Conservation (phyloP, 345 rosid genomes). For the Eucalyptus marginata region DNA sequence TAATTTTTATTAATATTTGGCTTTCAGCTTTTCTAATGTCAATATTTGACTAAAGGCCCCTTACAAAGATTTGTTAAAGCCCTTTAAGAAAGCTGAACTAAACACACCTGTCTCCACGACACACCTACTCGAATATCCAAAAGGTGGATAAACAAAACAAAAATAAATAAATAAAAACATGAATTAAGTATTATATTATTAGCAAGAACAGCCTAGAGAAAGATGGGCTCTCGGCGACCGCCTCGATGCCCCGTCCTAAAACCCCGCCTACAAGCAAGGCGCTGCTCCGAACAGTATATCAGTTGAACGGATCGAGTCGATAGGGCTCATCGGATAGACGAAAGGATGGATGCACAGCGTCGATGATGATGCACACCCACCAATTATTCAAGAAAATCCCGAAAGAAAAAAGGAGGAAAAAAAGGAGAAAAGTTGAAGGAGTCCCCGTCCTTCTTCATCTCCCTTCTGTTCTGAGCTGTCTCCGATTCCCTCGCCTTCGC, state of each 20-base stretch:
- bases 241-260: background rate
- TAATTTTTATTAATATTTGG: rapidly evolving
- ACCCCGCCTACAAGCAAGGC: constrained; percentile 11
- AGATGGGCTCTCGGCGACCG: background rate
- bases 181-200: background rate
- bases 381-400: background rate
- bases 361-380: background rate
- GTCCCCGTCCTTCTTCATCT: background rate
- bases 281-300: background rate
- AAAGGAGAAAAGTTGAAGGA: background rate
- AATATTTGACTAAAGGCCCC: rapidly evolving
- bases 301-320: background rate
- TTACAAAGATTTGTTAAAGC: no score
- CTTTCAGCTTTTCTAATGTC: rapidly evolving
- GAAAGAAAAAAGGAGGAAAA: background rate
- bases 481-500: background rate
- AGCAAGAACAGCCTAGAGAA: background rate
- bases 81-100: no score
- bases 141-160: background rate
- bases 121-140: background rate
- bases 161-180: background rate
- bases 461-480: background rate
- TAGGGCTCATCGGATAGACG: background rate
- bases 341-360: background rate
- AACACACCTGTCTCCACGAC: background rate